Evolutionary conservation across 192 early-diverging fungal species (phyloP).

Genomic region (Kickxella alabastrina): DNA sequence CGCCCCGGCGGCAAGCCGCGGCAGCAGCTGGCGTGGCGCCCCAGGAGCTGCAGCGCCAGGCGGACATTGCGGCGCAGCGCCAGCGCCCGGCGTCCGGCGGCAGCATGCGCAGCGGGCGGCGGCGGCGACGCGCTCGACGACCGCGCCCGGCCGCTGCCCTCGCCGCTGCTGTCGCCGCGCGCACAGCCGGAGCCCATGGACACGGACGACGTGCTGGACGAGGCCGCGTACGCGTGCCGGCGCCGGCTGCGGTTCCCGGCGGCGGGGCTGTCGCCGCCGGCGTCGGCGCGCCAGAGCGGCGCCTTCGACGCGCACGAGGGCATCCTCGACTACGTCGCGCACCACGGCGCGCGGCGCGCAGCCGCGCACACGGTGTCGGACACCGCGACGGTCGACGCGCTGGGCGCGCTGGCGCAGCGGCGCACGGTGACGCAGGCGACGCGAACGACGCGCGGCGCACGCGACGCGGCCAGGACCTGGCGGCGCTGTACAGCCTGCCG

Average conservation of each 20-base stretch:
- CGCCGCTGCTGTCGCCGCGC: constrained; percentile 44
- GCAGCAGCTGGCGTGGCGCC: too few species aligned
- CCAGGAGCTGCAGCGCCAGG: too few species aligned
- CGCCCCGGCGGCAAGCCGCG: constrained; percentile 7
- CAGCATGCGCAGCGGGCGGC: not conserved
- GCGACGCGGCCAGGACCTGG: constrained; percentile 18
- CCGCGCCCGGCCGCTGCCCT: constrained; percentile 26
- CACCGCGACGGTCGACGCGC: too few species aligned
- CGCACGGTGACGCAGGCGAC: not conserved
- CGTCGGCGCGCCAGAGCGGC: constrained; percentile 10
- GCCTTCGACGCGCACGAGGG: constrained; percentile 7
- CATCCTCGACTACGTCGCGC: constrained; percentile 1
- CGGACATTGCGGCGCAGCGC: too few species aligned
- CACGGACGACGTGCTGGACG: constrained; percentile 20
- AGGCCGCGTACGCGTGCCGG: constrained; percentile 1
- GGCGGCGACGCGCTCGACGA: constrained; percentile 7
- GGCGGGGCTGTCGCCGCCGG: constrained; percentile 11
- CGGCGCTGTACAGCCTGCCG: constrained; percentile 45
- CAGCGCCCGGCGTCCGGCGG: too few species aligned
- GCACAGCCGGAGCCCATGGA: constrained; percentile 28
- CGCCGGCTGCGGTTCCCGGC: constrained; percentile 10
- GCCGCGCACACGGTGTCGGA: not conserved
- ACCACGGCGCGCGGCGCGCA: not conserved
- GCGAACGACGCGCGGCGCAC: constrained; percentile 11
- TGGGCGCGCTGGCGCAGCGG: not conserved